phyloP scores from a whole-genome alignment of 73 alveolate species.

The Uronychia binucleata region DNA sequence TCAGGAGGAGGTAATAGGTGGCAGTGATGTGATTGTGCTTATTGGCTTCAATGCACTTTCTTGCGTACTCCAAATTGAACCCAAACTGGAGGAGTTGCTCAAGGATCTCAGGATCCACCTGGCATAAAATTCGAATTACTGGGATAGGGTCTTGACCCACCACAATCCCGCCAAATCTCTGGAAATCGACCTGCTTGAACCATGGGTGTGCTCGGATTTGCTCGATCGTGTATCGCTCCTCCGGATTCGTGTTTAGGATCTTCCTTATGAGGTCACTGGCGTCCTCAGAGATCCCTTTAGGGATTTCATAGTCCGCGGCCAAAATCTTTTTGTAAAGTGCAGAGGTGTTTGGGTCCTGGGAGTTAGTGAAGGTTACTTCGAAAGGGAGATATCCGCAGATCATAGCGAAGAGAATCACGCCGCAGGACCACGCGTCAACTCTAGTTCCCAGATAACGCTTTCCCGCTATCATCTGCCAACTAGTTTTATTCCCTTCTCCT shows the following conservation, averaged over 20 bases:
- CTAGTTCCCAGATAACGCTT: conserved; percentile 49
- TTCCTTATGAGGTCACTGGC: conserved; percentile 9
- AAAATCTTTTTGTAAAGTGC: conserved; percentile 56
- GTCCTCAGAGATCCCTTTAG: conserved; percentile 49
- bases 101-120: conserved; percentile 8
- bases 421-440: conserved; percentile 65
- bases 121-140: background rate
- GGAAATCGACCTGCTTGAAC: conserved; percentile 76
- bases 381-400: conserved; percentile 86
- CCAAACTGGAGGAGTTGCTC: conserved; percentile 4
- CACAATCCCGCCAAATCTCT: no score
- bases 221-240: background rate
- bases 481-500: conserved; percentile 43
- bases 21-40: conserved; percentile 36
- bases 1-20: conserved; percentile 12
- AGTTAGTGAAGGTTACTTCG: conserved; percentile 59
- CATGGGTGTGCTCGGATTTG: conserved; percentile 78
- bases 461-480: conserved; percentile 65
- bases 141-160: no score
- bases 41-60: conserved; percentile 34
- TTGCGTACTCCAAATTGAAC: conserved; percentile 2
- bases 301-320: conserved; percentile 49
- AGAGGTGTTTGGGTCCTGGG: conserved; percentile 49
- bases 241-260: conserved; percentile 23
- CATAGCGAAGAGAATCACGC: conserved; percentile 57